These are phyloP conservation scores for Aspergillus cavernicola DNA, from an alignment of 495 filamentous ascomycete species.

Conservation along the genomic window DNA sequence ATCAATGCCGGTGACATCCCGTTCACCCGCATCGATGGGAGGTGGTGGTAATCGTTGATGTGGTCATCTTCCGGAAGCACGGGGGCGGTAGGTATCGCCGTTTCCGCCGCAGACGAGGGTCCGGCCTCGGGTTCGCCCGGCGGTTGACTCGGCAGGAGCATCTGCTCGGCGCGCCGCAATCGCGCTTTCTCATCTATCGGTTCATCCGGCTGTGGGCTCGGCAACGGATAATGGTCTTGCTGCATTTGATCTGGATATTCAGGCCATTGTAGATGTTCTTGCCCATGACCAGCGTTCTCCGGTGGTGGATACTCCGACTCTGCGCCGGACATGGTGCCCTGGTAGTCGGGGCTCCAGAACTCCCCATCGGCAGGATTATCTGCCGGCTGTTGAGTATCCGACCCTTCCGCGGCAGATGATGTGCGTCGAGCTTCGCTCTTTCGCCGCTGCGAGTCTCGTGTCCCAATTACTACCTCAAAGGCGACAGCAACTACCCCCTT, in stretches of 20 bases:
- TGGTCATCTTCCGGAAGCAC: conserved; percentile 40
- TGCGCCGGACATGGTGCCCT: conserved; percentile 21
- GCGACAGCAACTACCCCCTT: conserved; percentile 80
- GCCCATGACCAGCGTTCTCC: conserved; percentile 35
- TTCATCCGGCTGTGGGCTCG: conserved; percentile 55
- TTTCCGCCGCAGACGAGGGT: conserved; percentile 30
- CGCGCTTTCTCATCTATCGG: conserved; percentile 66
- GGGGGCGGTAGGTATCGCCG: conserved; percentile 31
- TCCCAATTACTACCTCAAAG: conserved; percentile 87
- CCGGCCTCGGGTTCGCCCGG: conserved; percentile 47
- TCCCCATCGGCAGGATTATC: conserved; percentile 27
- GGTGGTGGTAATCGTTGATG: conserved; percentile 35
- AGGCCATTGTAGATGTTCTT: conserved; percentile 27
- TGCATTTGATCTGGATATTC: conserved; percentile 27
- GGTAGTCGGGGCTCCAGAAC: conserved; percentile 25
- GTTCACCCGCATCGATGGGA: conserved; percentile 23
- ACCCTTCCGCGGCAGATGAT: conserved; percentile 23
- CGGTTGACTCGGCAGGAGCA: conserved; percentile 68
- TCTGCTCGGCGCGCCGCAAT: conserved; percentile 61
- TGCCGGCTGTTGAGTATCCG: conserved; percentile 13
- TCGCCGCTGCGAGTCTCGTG: conserved; percentile 65
- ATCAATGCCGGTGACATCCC: conserved; percentile 32
- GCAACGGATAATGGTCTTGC: conserved; percentile 32
- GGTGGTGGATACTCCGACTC: conserved; percentile 29
- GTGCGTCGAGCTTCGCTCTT: conserved; percentile 43